A percentile compares a stretch with the other conserved stretches of the same genome.
Conservation (phyloP, 2,329 filamentous ascomycete species). For the Ophiocordyceps camponoti-saundersi region DNA sequence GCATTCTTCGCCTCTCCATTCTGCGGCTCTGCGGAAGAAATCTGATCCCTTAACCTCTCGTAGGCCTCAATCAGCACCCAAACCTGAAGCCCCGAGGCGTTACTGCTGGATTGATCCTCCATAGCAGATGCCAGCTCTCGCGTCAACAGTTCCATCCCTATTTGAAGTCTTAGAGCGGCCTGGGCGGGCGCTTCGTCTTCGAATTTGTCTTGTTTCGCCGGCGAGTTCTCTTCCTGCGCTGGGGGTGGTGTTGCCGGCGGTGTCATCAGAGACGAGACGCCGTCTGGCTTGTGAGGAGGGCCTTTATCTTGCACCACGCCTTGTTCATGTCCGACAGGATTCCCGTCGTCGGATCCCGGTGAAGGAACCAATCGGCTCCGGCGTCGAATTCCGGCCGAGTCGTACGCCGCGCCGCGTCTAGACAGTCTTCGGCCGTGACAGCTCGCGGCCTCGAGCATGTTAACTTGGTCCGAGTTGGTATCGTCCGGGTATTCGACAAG, state of each 20-base stretch:
- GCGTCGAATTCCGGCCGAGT: neutral
- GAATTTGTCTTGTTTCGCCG: neutral
- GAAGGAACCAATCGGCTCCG: slow-evolving; percentile 8
- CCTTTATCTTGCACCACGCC: slow-evolving; percentile 28
- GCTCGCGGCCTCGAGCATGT: neutral
- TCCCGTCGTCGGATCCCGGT: slow-evolving; percentile 25
- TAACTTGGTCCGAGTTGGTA: slow-evolving; percentile 2
- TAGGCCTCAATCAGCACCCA: slow-evolving; percentile 44
- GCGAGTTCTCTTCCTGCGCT: neutral
- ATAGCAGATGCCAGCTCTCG: slow-evolving; percentile 29
- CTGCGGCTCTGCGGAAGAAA: slow-evolving; percentile 16
- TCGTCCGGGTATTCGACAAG: slow-evolving; percentile 19
- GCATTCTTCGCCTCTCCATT: slow-evolving; percentile 15
- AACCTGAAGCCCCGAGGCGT: slow-evolving; percentile 28
- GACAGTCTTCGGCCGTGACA: neutral
- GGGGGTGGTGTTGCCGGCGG: neutral
- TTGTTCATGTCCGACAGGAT: slow-evolving; percentile 24
- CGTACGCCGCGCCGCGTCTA: neutral
- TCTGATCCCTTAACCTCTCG: slow-evolving; percentile 30
- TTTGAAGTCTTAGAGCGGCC: slow-evolving; percentile 27
- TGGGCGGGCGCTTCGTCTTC: slow-evolving; percentile 1
- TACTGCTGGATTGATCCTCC: slow-evolving; percentile 8
- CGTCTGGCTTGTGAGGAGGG: slow-evolving; percentile 27
- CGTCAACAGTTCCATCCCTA: slow-evolving; percentile 32
- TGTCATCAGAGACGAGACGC: slow-evolving; percentile 18